These are phyloP conservation scores for Strobilomyces echinocephalus DNA, from an alignment of 768 basidiomycete species.

Conservation along the genomic window DNA sequence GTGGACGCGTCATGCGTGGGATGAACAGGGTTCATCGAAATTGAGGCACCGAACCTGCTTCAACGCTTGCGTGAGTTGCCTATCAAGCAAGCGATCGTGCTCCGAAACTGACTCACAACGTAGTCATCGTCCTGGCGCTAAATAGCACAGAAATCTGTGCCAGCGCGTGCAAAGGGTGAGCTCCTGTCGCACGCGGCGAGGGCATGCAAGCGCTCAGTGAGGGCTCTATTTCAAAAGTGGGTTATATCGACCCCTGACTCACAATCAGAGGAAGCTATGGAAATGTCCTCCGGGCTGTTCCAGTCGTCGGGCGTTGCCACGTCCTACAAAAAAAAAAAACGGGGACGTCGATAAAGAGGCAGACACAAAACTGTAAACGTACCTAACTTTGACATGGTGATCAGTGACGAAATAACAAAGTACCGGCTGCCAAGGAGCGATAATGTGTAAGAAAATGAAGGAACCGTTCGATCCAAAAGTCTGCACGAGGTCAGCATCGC, in stretches of 20 bases:
- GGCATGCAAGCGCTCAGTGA: not conserved
- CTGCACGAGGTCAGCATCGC: no score
- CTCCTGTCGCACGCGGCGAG: not conserved
- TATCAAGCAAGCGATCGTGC: not conserved
- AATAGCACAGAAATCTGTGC: not conserved
- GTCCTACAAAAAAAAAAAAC: not conserved
- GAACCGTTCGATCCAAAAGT: no score
- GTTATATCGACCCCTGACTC: not conserved
- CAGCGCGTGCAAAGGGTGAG: not conserved
- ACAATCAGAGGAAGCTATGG: not conserved
- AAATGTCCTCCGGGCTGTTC: not conserved
- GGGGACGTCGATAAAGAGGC: constrained; percentile 2
- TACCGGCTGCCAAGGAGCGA: constrained; percentile 1
- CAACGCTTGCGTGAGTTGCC: not conserved
- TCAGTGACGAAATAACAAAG: not conserved
- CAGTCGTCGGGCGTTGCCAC: not conserved
- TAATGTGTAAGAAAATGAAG: not conserved
- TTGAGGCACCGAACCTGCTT: not conserved
- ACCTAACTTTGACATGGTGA: not conserved
- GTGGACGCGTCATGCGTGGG: not conserved
- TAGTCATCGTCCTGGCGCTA: no score
- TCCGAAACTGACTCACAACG: not conserved
- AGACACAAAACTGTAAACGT: not conserved
- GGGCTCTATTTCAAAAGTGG: not conserved
- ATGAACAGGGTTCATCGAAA: not conserved